Evolutionary conservation across 1,284 basidiomycete genomes (phyloP).

Genomic region (Marasmius fiardii): DNA sequence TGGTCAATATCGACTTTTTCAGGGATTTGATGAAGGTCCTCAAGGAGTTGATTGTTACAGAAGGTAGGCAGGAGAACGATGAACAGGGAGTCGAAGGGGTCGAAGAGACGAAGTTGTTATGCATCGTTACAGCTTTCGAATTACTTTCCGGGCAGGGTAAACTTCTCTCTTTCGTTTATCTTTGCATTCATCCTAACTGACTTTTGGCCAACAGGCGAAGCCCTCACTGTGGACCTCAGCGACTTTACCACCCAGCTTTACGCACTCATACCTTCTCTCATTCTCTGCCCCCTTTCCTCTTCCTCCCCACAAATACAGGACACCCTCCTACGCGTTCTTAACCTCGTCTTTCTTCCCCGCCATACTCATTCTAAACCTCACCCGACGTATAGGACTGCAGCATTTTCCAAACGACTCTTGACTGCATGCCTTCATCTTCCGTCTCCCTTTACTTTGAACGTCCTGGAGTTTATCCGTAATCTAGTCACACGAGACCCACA

Average conservation of each 20-base stretch:
- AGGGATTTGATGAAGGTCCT: constrained; percentile 90
- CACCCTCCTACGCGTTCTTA: constrained; percentile 84
- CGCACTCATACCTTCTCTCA: constrained; percentile 60
- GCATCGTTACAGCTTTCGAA: constrained; percentile 95
- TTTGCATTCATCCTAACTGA: constrained; percentile 5
- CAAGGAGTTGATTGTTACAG: constrained; percentile 61
- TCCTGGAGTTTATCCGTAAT: constrained; percentile 69
- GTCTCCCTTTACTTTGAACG: constrained; percentile 57
- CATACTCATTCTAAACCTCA: constrained; percentile 33
- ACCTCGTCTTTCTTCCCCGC: constrained; percentile 73
- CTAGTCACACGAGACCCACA: constrained; percentile 77
- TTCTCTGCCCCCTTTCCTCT: constrained; percentile 27
- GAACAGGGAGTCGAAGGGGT: neutral
- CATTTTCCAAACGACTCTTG: constrained; percentile 90
- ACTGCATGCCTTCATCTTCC: constrained; percentile 81
- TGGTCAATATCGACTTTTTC: constrained; percentile 99
- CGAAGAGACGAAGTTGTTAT: constrained; percentile 48
- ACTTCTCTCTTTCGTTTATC: constrained; percentile 18
- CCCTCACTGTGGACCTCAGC: constrained; percentile 90
- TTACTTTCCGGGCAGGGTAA: constrained; percentile 92
- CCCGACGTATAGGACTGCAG: constrained; percentile 80
- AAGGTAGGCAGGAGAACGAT: neutral
- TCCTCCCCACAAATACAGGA: constrained; percentile 33
- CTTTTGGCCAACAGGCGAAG: constrained; percentile 67
- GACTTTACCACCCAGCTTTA: constrained; percentile 87